These are phyloP conservation scores for Cytidiella melzeri DNA, from an alignment of 768 basidiomycete species.

Conservation along the genomic window DNA sequence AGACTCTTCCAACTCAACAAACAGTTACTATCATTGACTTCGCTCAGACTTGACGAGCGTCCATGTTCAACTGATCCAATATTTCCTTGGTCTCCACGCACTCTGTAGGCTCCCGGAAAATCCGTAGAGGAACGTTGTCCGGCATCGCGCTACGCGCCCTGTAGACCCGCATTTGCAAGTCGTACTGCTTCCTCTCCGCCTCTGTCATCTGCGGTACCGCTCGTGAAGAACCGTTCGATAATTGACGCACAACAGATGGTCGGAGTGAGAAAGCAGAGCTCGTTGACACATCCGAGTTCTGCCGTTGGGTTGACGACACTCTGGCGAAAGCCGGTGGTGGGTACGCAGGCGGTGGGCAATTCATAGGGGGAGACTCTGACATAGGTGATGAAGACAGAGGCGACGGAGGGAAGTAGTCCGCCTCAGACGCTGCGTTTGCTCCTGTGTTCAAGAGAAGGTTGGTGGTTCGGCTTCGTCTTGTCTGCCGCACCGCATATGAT, in stretches of 20 bases:
- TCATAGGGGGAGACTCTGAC: neutral
- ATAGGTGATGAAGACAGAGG: constrained; percentile 14
- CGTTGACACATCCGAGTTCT: constrained; percentile 5
- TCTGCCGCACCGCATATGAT: constrained; percentile 1
- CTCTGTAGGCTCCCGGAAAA: constrained; percentile 65
- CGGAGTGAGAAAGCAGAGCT: neutral
- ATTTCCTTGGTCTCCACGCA: constrained; percentile 56
- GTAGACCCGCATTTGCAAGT: constrained; percentile 61
- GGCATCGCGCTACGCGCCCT: constrained; percentile 57
- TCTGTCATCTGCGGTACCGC: constrained; percentile 32
- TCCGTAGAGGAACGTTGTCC: constrained; percentile 45
- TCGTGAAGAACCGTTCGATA: constrained; percentile 1
- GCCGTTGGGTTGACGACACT: neutral
- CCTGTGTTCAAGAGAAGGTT: constrained; percentile 9
- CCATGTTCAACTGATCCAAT: constrained; percentile 12
- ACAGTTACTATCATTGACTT: no score
- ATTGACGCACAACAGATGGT: neutral
- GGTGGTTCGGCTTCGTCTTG: neutral
- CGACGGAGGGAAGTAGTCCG: constrained; percentile 15
- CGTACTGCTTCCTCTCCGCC: constrained; percentile 47
- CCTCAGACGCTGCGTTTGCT: neutral
- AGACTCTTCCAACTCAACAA: no score
- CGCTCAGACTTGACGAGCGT: no score
- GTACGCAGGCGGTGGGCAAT: neutral
- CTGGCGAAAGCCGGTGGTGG: neutral